A percentile compares a stretch with the other conserved stretches of the same genome.
Conservation (phyloP, 371 early-diverging fungal genomes). For the Lichtheimia ornata region DNA sequence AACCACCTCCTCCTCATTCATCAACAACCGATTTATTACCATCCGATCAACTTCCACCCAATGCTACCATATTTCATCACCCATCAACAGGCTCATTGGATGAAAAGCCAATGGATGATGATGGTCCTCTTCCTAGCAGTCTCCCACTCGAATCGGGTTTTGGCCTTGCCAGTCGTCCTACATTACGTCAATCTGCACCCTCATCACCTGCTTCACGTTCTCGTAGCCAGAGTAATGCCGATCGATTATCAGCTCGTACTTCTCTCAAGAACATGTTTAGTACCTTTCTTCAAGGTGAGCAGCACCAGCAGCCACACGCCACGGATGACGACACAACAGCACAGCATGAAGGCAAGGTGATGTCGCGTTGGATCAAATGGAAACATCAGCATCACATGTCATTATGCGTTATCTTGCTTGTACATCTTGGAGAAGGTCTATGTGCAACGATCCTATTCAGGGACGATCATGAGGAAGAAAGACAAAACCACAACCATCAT, state of each 20-base stretch:
- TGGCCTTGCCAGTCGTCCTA: background rate
- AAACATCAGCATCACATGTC: conserved; percentile 18
- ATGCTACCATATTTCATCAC: conserved; percentile 4
- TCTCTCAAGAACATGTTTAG: conserved; percentile 27
- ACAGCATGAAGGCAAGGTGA: conserved; percentile 29
- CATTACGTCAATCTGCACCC: conserved; percentile 22
- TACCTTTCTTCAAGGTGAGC: conserved; percentile 26
- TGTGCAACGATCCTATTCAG: conserved; percentile 34
- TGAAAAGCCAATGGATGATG: conserved; percentile 1
- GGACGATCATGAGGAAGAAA: conserved; percentile 22
- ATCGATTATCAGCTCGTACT: conserved; percentile 12
- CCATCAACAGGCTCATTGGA: background rate
- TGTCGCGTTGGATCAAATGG: conserved; percentile 32
- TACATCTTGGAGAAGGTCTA: conserved; percentile 20
- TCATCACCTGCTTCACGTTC: conserved; percentile 34
- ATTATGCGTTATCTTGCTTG: conserved; percentile 25
- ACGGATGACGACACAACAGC: conserved; percentile 12
- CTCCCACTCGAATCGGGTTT: conserved; percentile 29
- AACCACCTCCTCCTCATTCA: background rate
- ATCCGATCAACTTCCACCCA: conserved; percentile 3
- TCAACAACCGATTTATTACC: conserved; percentile 3
- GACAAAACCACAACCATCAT: background rate
- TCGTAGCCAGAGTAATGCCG: conserved; percentile 26
- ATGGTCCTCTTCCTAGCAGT: conserved; percentile 27
- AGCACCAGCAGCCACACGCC: background rate